phyloP scores from a whole-genome alignment of 2,329 filamentous ascomycete species.

The Grosmannia penicillata region DNA sequence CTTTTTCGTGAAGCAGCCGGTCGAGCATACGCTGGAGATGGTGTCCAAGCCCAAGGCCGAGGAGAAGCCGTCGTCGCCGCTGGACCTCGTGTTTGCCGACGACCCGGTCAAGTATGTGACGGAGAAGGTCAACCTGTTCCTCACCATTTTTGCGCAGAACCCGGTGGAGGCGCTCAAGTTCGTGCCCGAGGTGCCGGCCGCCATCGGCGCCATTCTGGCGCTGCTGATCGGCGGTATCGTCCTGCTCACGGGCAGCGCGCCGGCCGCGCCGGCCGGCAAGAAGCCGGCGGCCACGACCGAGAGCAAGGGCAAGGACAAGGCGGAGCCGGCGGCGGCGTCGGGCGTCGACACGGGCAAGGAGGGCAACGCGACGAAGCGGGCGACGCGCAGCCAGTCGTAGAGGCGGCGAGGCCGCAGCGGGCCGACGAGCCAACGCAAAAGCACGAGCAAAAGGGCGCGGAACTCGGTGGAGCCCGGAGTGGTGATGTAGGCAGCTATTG shows the following conservation, averaged over 20 bases:
- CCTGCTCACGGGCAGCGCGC: conserved; percentile 39
- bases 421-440: background rate
- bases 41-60: conserved; percentile 63
- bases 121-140: conserved; percentile 88
- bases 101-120: conserved; percentile 77
- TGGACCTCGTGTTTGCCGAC: conserved; percentile 75
- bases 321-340: conserved; percentile 40
- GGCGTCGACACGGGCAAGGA: conserved; percentile 63
- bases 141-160: conserved; percentile 67
- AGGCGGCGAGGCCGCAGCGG: background rate
- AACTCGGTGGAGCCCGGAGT: no score
- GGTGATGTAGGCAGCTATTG: no score
- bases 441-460: no score
- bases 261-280: conserved; percentile 53
- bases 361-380: conserved; percentile 46
- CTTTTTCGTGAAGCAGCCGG: conserved; percentile 73
- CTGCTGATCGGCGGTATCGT: conserved; percentile 50
- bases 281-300: conserved; percentile 52
- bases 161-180: conserved; percentile 75
- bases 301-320: conserved; percentile 56
- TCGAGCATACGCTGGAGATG: conserved; percentile 69
- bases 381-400: conserved; percentile 38
- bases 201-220: conserved; percentile 57
- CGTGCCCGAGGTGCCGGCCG: conserved; percentile 81
- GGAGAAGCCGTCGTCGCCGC: conserved; percentile 52